These are phyloP conservation scores for Kodamaea plutei DNA, from an alignment of 1,139 yeast genomes.

Conservation along the genomic window DNA sequence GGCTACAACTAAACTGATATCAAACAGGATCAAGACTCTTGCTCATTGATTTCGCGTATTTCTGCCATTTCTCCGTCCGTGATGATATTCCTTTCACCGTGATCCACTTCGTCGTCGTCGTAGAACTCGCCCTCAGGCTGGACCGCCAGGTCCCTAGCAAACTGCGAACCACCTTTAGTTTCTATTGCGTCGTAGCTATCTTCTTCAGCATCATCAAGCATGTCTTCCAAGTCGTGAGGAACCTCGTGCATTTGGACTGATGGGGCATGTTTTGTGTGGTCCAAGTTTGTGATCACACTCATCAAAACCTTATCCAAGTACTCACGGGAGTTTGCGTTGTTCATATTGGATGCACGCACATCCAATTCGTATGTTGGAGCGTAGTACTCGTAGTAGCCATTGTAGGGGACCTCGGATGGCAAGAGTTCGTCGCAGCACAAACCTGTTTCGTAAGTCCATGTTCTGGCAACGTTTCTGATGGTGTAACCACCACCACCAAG, in stretches of 20 bases:
- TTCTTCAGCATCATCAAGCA: conserved; percentile 70
- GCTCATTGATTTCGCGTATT: too few relatives aligned
- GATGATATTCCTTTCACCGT: conserved; percentile 29
- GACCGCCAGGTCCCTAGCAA: conserved; percentile 68
- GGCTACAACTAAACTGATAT: too few relatives aligned
- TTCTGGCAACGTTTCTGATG: conserved; percentile 91
- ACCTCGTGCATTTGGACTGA: conserved; percentile 90
- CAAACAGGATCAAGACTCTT: too few relatives aligned
- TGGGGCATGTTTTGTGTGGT: conserved; percentile 89
- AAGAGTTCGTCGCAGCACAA: conserved; percentile 72
- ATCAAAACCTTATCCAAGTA: conserved; percentile 80
- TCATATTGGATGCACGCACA: conserved; percentile 94
- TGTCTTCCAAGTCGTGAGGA: conserved; percentile 79
- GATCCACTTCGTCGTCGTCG: conserved; percentile 53
- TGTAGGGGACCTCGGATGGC: conserved; percentile 85
- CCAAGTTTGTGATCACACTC: conserved; percentile 73
- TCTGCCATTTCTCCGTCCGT: conserved; percentile 34
- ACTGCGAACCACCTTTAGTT: conserved; percentile 86
- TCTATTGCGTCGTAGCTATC: conserved; percentile 72
- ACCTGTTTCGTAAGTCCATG: conserved; percentile 96
- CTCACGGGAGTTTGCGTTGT: conserved; percentile 91
- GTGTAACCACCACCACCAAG: conserved; percentile 99
- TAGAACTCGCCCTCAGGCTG: conserved; percentile 66
- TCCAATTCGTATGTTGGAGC: conserved; percentile 94
- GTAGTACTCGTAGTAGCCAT: conserved; percentile 93